Base-by-base conservation (phyloP, 768 basidiomycete genomes). In the Boletellus ananiceps region DNA sequence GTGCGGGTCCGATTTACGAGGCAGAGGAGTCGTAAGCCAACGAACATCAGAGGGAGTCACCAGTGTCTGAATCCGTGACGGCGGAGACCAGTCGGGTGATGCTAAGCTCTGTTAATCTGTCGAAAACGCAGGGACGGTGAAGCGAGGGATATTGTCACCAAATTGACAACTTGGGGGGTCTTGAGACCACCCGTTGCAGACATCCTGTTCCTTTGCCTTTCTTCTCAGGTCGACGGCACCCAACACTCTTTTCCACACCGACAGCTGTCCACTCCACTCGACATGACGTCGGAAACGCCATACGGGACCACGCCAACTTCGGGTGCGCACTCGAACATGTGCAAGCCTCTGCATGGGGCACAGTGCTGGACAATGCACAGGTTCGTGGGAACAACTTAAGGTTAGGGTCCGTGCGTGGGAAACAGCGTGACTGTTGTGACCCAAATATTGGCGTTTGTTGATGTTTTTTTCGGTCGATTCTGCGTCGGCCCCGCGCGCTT, bases 371-470 rank as follows among this genome's bases (percentile, higher is more conserved):
- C 60, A 64, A 61, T 55, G 56, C 44, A 51, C 56, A 61, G 62
- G 64, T 19, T 19, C 69, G 71, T 59, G 60, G 57, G 64, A 65
- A 66, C 35, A 25, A 38, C 44, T 55, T 64, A 65, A 68, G 66
- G 69, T 69, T 69, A 70, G 65, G 74, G 74, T 70, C 74, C 61
- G 74, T 74, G 74, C 71, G 74, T 70, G 71, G 59, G 71, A 70
- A 61, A 9, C 0, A 0, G 43, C 40, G 68, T 66, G 62, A 65
- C 64, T 35, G 37, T 57, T 58, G 65, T 66, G 63, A 69, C 66
- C 61, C 61, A 67, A 65, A 66, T 67, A 69, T 69, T 69, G 66
- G 62, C 61, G 68, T 70, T 67, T 66, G 68, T 69, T 70, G 61
- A 62, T 48, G 68, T 69, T 69, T 67, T 67, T 66, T 55, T 47